Base-by-base conservation (phyloP, 2,329 filamentous ascomycete genomes). In the Neofusicoccum ribis region DNA sequence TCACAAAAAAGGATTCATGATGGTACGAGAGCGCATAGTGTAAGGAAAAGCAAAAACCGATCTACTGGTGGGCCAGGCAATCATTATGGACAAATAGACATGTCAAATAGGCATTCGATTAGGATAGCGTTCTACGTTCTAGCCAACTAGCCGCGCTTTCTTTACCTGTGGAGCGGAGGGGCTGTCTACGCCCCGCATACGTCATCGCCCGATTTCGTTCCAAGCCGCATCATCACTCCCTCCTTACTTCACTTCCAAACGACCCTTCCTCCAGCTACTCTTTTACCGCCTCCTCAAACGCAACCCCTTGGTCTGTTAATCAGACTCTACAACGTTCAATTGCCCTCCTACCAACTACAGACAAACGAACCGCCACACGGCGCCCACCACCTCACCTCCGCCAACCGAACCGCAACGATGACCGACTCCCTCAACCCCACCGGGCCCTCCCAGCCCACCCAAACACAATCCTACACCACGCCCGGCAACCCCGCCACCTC, bases 401-500 rank as follows among this genome's bases (percentile, higher is more conserved):
- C 15, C 36, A n/a, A 8, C 34, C 37, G 37, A 37, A 23, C 34
- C n/a, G 70, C 59, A 63, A 81, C 79, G 62, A 75, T 80, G 68
- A 72, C 78, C 66, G 79, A 79, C 58, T 72, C 70, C 43, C 54
- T 44, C 54, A 56, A 56, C 52, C 52, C 52, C 52, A 56, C 52
- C 5, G 79, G 75, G 41, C 75, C 78, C 34, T 78, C 80, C 34
- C 81, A 84, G 69, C 82, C 82, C 17, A 74, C 76, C 54, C 73
- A 74, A 36, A 63, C 77, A 66, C 74, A 81, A 69, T 81, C 78
- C 62, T 84, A 84, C 77, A 77, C 76, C 12, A 81, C 80, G 2
- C 72, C 78, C 2, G 79, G 78, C 68, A 84, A 84, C 70, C 77
- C 81, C 39, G 78, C 73, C n/a, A 69, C 74, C 27, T 78, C 80